Conservation (phyloP, 768 basidiomycete genomes). For the Rhizopogon vulgaris region DNA sequence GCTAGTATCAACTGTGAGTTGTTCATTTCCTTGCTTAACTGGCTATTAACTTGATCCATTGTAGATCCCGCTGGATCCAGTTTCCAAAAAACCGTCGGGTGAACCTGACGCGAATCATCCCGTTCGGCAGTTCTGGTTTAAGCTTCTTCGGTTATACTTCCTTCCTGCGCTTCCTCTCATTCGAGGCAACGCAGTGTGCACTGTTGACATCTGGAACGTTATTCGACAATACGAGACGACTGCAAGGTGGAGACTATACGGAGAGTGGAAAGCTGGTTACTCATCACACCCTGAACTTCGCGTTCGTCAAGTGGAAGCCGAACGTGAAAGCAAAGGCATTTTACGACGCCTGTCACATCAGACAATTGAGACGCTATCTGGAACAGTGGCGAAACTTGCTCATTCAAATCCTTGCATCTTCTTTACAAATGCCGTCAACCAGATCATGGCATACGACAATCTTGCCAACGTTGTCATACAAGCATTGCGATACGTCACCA, state of each 20-base stretch:
- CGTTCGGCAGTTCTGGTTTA: constrained; percentile 78
- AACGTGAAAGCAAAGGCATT: constrained; percentile 84
- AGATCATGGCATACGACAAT: constrained; percentile 96
- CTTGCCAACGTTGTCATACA: constrained; percentile 86
- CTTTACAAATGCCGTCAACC: constrained; percentile 83
- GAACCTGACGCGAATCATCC: constrained; percentile 54
- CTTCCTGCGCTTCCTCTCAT: constrained; percentile 85
- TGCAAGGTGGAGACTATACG: constrained; percentile 86
- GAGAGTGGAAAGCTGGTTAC: constrained; percentile 86
- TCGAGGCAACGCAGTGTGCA: constrained; percentile 80
- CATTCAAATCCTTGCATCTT: constrained; percentile 93
- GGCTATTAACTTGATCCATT: constrained; percentile 5
- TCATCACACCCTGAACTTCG: constrained; percentile 72
- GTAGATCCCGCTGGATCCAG: constrained; percentile 48
- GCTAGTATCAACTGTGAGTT: constrained; percentile 46
- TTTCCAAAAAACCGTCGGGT: constrained; percentile 52
- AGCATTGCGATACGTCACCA: constrained; percentile 80
- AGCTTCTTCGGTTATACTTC: constrained; percentile 69
- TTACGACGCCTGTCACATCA: constrained; percentile 81
- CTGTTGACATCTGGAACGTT: constrained; percentile 90
- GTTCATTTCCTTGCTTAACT: not conserved
- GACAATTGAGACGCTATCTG: constrained; percentile 78
- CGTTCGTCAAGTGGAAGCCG: constrained; percentile 76
- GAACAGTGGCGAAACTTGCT: constrained; percentile 86
- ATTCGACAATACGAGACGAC: constrained; percentile 73